phyloP scores from a whole-genome alignment of 305 asterid genomes.

The Fraxinus velutina region DNA sequence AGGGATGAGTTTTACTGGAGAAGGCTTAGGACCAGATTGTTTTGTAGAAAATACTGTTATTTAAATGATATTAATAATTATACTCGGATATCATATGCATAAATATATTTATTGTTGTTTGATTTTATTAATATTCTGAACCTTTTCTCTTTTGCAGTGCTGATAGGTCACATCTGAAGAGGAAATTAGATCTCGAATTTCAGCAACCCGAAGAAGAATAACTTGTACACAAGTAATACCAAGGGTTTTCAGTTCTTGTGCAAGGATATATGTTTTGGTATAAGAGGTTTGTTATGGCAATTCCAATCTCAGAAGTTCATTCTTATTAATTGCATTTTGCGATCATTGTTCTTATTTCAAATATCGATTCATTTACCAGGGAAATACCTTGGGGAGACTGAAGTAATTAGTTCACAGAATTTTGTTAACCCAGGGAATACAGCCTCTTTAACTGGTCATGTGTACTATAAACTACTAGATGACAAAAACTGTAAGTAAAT shows the following conservation, averaged over 20 bases:
- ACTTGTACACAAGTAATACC: not conserved
- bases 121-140: not conserved
- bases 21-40: not conserved
- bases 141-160: conserved; percentile 50
- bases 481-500: not conserved
- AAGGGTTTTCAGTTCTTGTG: not conserved
- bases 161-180: conserved; percentile 86
- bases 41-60: not conserved
- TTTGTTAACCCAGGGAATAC: not conserved
- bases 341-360: not conserved
- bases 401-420: conserved; percentile 10
- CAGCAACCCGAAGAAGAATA: conserved; percentile 70
- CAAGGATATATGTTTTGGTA: not conserved
- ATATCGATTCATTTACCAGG: conserved; percentile 3
- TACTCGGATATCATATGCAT: not conserved
- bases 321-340: not conserved
- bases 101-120: not conserved
- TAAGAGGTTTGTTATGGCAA: conserved; percentile 18
- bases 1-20: not conserved
- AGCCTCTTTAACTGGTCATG: not conserved
- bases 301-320: not conserved
- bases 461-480: not conserved
- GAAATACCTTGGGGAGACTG: not conserved
- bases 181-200: conserved; percentile 88
- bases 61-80: not conserved